Conservation (phyloP, 257 asterid species). For the Fraxinus excelsior region DNA sequence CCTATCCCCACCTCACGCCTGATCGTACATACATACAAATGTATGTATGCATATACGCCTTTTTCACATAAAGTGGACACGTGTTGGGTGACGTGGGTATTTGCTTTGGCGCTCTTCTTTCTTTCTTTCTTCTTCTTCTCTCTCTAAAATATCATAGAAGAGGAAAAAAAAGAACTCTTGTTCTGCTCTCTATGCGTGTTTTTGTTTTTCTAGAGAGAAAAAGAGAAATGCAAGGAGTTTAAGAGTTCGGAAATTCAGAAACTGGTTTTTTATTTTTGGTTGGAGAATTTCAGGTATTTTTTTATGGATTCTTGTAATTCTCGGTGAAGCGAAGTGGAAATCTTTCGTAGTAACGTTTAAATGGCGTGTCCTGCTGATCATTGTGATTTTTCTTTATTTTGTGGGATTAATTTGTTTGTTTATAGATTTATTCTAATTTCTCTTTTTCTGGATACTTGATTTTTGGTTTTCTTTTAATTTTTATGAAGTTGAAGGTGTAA, state of each 20-base stretch:
- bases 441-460: neutral
- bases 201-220: constrained; percentile 49
- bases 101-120: constrained; percentile 51
- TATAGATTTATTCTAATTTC: neutral
- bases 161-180: neutral
- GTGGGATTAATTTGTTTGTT: neutral
- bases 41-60: neutral
- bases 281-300: constrained; percentile 33
- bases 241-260: constrained; percentile 20
- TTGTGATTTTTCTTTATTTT: constrained; percentile 21
- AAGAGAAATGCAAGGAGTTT: constrained; percentile 38
- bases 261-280: neutral
- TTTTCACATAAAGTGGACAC: constrained; percentile 42
- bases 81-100: constrained; percentile 89
- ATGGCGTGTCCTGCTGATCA: constrained; percentile 36
- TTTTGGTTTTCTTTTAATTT: neutral
- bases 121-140: constrained; percentile 7
- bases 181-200: constrained; percentile 14
- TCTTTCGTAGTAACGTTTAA: neutral
- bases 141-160: neutral
- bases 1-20: constrained; percentile 16
- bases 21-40: neutral
- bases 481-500: neutral
- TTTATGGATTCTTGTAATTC: neutral
- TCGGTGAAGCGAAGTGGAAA: neutral